phyloP scores from a whole-genome alignment of 305 asterid genomes.

The Rubia balearica region DNA sequence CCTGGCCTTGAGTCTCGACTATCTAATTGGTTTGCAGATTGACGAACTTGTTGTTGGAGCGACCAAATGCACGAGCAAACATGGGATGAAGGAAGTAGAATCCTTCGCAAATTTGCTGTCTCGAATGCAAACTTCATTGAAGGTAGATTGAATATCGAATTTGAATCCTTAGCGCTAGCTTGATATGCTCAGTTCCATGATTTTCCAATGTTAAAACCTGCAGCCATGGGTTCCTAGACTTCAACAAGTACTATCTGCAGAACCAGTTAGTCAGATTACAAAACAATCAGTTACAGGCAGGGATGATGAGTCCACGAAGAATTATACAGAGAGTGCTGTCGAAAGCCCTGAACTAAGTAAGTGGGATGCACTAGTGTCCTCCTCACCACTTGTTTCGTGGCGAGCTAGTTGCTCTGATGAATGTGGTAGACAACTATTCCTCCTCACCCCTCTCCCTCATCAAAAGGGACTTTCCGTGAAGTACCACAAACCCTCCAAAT shows the following conservation, averaged over 20 bases:
- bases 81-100: conserved; percentile 50
- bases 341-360: conserved; percentile 60
- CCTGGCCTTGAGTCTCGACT: background rate
- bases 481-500: conserved; percentile 26
- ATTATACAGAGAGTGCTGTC: conserved; percentile 18
- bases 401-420: conserved; percentile 57
- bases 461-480: conserved; percentile 37
- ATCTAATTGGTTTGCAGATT: conserved; percentile 43
- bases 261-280: conserved; percentile 23
- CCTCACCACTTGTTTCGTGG: conserved; percentile 96
- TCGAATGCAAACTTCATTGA: conserved; percentile 60
- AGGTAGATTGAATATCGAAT: conserved; percentile 37
- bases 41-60: conserved; percentile 80
- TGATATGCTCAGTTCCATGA: background rate
- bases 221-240: conserved; percentile 87
- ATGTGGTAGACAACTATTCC: conserved; percentile 66
- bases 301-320: conserved; percentile 19
- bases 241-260: conserved; percentile 36
- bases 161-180: background rate
- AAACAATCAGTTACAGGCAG: conserved; percentile 28
- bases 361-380: conserved; percentile 66
- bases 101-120: conserved; percentile 57
- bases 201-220: conserved; percentile 23
- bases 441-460: conserved; percentile 80
- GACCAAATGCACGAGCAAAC: conserved; percentile 34